Percentiles rank a stretch among this genome's conserved stretches.
phyloP scores from a whole-genome alignment of 345 rosid species.

The Bruguiera gymnorhiza region DNA sequence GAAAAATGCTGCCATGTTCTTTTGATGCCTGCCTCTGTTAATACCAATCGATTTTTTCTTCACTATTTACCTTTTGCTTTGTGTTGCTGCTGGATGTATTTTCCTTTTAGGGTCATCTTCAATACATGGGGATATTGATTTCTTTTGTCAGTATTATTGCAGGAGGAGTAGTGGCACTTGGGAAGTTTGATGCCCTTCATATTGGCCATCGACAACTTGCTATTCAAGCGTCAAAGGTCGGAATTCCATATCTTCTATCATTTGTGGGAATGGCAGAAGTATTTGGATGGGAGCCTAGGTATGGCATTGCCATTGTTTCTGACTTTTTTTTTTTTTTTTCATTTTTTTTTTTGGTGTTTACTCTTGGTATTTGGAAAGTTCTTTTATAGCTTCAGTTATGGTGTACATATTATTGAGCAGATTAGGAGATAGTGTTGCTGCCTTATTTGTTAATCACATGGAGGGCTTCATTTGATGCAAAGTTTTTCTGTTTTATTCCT shows the following conservation, averaged over 20 bases:
- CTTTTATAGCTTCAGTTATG: no score
- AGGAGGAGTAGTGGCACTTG: slow-evolving; percentile 96
- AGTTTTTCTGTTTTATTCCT: no score
- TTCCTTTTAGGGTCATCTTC: not conserved
- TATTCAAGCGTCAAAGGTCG: slow-evolving; percentile 82
- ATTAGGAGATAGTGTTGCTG: no score
- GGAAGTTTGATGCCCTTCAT: slow-evolving; percentile 95
- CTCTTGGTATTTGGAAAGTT: not conserved
- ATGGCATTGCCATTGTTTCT: slow-evolving; percentile 13
- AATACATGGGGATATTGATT: slow-evolving; percentile 2
- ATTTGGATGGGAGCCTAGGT: slow-evolving; percentile 96
- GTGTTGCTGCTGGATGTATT: not conserved
- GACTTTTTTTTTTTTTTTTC: slow-evolving; percentile 1
- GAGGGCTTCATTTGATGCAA: no score
- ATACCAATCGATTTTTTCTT: no score
- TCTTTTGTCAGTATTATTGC: slow-evolving; percentile 10
- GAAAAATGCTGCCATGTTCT: no score
- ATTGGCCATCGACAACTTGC: slow-evolving; percentile 94
- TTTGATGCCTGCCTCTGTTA: no score
- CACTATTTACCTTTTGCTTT: not conserved
- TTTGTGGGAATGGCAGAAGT: slow-evolving; percentile 94
- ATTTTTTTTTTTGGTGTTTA: not conserved
- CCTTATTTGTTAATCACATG: no score
- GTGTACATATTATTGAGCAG: no score
- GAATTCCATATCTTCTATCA: slow-evolving; percentile 73